Conservation (phyloP, 176 grass and related monocot genomes). For the Stipa capillata region DNA sequence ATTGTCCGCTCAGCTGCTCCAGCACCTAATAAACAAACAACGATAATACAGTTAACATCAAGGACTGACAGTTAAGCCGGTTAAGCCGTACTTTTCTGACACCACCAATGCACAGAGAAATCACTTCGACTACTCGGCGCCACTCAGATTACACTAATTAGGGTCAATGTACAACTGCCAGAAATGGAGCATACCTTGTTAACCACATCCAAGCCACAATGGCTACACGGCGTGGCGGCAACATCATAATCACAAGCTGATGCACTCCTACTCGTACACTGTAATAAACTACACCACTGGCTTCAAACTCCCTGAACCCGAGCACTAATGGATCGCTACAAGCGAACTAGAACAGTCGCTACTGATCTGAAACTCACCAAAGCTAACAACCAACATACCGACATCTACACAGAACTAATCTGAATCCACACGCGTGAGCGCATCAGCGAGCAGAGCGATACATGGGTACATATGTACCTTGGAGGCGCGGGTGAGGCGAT, state of each 20-base stretch:
- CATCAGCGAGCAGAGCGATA: not conserved
- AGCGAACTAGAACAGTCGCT: not conserved
- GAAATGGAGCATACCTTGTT: not conserved
- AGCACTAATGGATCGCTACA: not conserved
- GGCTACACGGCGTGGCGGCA: not conserved
- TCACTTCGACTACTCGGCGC: not conserved
- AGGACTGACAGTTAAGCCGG: not conserved
- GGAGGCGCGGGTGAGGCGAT: too few species aligned
- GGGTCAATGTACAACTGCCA: not conserved
- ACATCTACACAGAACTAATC: not conserved
- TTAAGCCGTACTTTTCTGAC: not conserved
- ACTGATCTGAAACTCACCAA: not conserved
- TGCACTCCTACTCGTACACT: not conserved
- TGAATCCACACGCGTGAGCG: not conserved
- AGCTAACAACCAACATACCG: not conserved
- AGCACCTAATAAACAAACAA: slow-evolving; percentile 41
- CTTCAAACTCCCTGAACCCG: not conserved
- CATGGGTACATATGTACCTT: too few species aligned
- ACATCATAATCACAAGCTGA: not conserved
- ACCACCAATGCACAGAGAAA: not conserved
- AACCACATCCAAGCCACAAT: not conserved
- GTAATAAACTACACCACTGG: not conserved
- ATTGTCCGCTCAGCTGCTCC: too few species aligned
- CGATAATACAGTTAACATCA: not conserved
- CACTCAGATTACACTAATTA: not conserved